A percentile compares a stretch with the other conserved stretches of the same genome.
phyloP scores from a whole-genome alignment of 176 grass and related monocot species.

The Lolium rigidum region DNA sequence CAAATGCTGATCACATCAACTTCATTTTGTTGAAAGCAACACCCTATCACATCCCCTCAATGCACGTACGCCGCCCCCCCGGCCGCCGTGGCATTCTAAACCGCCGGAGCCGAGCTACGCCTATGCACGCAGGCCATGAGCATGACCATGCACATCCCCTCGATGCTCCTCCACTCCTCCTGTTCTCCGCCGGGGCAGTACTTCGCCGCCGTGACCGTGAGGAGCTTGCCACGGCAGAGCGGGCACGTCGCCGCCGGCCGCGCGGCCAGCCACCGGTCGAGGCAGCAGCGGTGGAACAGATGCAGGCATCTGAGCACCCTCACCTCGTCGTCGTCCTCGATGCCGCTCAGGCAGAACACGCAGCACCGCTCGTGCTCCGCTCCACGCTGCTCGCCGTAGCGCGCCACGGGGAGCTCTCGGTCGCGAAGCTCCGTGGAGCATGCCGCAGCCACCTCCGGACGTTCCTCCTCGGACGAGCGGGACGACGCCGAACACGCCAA shows the following conservation, averaged over 20 bases:
- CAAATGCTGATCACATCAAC: background rate
- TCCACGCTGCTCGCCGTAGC: background rate
- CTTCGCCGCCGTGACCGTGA: background rate
- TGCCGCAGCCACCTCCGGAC: background rate
- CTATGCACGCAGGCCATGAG: slow-evolving; percentile 4
- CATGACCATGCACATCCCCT: slow-evolving; percentile 19
- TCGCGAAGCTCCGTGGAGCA: background rate
- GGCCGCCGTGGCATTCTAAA: background rate
- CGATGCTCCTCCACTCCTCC: background rate
- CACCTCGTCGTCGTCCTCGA: slow-evolving; percentile 55
- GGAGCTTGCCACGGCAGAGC: slow-evolving; percentile 34
- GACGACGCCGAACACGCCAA: background rate
- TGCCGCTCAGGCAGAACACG: slow-evolving; percentile 44
- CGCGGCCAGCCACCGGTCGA: slow-evolving; percentile 49
- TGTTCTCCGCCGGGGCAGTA: background rate
- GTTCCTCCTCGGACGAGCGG: background rate
- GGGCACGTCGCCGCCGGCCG: slow-evolving; percentile 25
- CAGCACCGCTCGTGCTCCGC: slow-evolving; percentile 33
- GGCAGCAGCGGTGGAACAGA: slow-evolving; percentile 59
- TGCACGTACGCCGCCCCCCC: background rate
- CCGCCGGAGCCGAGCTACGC: background rate
- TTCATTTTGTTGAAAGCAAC: background rate
- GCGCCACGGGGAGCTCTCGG: slow-evolving; percentile 9
- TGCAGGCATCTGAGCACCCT: slow-evolving; percentile 44
- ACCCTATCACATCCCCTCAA: background rate